Evolutionary conservation across 352 stramenopile genomes (phyloP), one percentile per base, ranked within the genome.

Genomic region (Pythium vanterpoolii): DNA sequence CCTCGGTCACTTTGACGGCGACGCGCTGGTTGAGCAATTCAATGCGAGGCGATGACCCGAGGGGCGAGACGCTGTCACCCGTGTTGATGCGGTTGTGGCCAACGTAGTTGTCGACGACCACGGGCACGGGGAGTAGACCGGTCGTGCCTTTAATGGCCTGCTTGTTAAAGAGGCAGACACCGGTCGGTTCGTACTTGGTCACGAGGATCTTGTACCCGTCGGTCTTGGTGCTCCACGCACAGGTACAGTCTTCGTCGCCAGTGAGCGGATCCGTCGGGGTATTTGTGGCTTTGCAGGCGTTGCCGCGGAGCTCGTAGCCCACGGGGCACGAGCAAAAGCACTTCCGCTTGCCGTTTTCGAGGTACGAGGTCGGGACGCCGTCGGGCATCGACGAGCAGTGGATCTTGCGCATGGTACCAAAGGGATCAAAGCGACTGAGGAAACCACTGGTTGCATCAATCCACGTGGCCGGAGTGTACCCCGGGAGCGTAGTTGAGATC

Each of bases 251-350:
- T 0, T 81, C 72, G 19, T 71, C 28, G 2, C 45, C 38, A 7
- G 72, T 48, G 21, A 46, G 4, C 23, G 49, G 34, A 16, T 43
- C 47, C 27, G 8, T n/a, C 16, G 27, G 39, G 38, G 13, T 39
- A 10, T 36, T 38, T 16, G n/a, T 36, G 1, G 14, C 27, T n/a
- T 26, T n/a, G 11, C 52, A 87, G 4, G 57, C 62, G 33, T 67
- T 67, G 30, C 68, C 45, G 0, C 44, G 30, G 0, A 72, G 27
- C 43, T 73, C 62, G 26, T 70, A 69, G 2, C 77, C 76, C 4
- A 62, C 69, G 5, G 79, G 71, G 9, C 79, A 89, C 24, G 66
- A 57, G 67, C 79, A 89, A 26, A 77, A 86, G 56, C 79, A 89
- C 44, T 85, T 58, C 5, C 75, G 77, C 7, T 54, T 27, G 27